Evolutionary conservation across 768 basidiomycete genomes (phyloP).

Genomic region (Tricholoma saponaceum): DNA sequence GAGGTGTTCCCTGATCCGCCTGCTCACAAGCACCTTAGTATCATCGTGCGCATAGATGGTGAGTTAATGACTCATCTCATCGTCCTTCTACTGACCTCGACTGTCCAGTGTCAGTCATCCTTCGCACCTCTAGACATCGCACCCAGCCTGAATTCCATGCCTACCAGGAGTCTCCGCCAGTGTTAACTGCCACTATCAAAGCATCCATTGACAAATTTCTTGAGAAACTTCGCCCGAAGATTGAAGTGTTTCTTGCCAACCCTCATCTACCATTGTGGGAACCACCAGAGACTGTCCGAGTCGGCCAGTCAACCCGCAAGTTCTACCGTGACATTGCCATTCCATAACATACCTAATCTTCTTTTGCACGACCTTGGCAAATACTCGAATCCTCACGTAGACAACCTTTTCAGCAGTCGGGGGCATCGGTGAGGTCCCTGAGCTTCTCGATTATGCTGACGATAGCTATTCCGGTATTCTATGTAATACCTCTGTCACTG

Average conservation of each 20-base stretch:
- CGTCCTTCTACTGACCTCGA: neutral
- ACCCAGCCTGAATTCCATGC: neutral
- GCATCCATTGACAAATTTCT: neutral
- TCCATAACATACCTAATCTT: neutral
- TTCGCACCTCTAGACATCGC: neutral
- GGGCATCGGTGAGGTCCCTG: neutral
- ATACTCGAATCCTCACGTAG: neutral
- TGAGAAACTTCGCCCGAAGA: neutral
- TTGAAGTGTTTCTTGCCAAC: neutral
- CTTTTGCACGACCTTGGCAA: neutral
- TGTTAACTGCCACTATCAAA: neutral
- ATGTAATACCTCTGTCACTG: constrained; percentile 9
- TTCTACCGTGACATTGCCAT: neutral
- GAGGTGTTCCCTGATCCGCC: no score
- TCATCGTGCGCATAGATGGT: neutral
- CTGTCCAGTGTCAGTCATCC: neutral
- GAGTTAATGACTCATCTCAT: neutral
- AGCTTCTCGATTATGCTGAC: neutral
- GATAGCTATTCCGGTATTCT: neutral
- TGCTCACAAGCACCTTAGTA: no score
- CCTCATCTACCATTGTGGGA: neutral
- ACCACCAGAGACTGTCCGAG: neutral
- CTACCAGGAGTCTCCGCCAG: neutral
- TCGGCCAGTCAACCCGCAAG: neutral
- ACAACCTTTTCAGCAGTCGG: neutral